Conservation (phyloP, 495 filamentous ascomycete species). For the Xylaria nigripes region DNA sequence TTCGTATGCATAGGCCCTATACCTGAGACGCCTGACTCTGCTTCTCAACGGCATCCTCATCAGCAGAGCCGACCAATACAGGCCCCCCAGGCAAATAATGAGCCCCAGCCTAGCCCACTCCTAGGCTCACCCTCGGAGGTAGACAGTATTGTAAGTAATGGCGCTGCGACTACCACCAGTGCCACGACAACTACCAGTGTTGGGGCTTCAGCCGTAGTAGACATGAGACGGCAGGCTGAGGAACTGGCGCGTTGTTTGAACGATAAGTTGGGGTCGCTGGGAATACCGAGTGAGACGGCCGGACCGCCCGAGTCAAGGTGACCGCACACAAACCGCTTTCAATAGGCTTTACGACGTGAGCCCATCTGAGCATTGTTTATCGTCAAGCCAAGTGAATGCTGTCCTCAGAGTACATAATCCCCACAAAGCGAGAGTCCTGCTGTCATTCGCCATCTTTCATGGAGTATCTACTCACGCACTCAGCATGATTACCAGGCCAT, state of each 20-base stretch:
- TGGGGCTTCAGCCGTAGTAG: conserved; percentile 25
- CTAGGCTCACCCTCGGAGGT: conserved; percentile 31
- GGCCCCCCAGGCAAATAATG: conserved; percentile 3
- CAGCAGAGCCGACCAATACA: conserved; percentile 15
- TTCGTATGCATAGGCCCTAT: conserved; percentile 46
- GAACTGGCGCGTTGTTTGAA: conserved; percentile 41
- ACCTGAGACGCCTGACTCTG: conserved; percentile 4
- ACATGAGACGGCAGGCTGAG: conserved; percentile 39
- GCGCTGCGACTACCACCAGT: conserved; percentile 26
- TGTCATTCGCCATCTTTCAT: not conserved
- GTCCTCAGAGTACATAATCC: not conserved
- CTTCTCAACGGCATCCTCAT: not conserved
- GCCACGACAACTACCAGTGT: conserved; percentile 18
- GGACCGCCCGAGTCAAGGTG: conserved; percentile 21
- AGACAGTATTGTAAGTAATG: conserved; percentile 24
- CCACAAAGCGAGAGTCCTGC: not conserved
- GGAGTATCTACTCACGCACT: not conserved
- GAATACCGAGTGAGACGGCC: conserved; percentile 37
- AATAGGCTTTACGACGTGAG: not conserved
- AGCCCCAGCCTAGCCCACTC: conserved; percentile 14
- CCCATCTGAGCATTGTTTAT: not conserved
- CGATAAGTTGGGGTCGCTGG: conserved; percentile 32
- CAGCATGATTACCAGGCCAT: not conserved
- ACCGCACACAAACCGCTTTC: not conserved
- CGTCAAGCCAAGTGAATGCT: not conserved